These are phyloP conservation scores for Stagonosporopsis tanaceti DNA, from an alignment of 2,329 filamentous ascomycete species.

Conservation along the genomic window DNA sequence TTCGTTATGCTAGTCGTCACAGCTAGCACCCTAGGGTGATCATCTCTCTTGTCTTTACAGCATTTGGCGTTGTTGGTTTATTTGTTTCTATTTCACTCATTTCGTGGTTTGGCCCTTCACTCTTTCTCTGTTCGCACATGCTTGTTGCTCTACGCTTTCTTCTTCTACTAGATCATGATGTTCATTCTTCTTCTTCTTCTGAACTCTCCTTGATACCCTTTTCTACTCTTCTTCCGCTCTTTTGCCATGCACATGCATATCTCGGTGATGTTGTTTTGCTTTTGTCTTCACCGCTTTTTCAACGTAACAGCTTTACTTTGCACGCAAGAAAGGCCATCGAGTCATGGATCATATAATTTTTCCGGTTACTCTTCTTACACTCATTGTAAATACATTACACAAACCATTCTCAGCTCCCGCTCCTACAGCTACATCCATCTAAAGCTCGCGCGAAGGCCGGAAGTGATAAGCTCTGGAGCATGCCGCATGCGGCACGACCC, in stretches of 20 bases:
- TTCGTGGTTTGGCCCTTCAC: constrained; percentile 3
- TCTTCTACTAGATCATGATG: constrained; percentile 10
- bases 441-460: constrained; percentile 1
- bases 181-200: constrained; percentile 8
- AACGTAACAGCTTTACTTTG: not conserved
- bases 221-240: constrained; percentile 10
- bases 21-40: constrained; percentile 11
- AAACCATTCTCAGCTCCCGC: constrained; percentile 2
- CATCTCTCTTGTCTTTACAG: constrained; percentile 9
- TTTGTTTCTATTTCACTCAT: constrained; percentile 29
- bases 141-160: constrained; percentile 8
- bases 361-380: constrained; percentile 26
- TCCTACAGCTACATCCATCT: not conserved
- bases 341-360: not conserved
- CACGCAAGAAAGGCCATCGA: not conserved
- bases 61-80: constrained; percentile 27
- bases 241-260: constrained; percentile 12
- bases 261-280: not conserved
- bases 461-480: not conserved
- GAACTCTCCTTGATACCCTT: constrained; percentile 20
- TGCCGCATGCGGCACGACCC: constrained; percentile 16
- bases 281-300: constrained; percentile 4
- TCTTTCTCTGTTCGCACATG: constrained; percentile 3
- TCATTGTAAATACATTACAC: constrained; percentile 25
- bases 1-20: not conserved